Conservation (phyloP, 495 filamentous ascomycete genomes). For the Tuber aestivum region DNA sequence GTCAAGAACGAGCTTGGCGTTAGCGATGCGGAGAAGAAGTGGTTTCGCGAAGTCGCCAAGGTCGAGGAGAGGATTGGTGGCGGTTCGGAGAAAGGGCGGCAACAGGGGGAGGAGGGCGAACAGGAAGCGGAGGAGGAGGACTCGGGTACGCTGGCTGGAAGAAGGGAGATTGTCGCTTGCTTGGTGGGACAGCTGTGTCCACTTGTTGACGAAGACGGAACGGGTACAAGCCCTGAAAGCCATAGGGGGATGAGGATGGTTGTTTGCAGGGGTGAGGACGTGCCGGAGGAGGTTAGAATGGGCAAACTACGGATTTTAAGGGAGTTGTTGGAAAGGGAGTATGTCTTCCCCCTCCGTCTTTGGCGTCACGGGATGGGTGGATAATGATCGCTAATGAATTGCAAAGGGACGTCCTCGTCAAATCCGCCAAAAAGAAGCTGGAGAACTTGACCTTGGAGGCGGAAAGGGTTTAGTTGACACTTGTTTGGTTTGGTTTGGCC, state of each 20-base stretch:
- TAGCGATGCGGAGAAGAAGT: conserved; percentile 38
- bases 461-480: conserved; percentile 21
- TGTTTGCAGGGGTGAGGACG: conserved; percentile 16
- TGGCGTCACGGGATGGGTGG: neutral
- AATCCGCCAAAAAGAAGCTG: conserved; percentile 39
- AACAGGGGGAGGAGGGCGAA: conserved; percentile 23
- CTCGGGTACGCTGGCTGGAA: neutral
- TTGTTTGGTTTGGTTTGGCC: neutral
- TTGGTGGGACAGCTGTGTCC: neutral
- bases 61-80: conserved; percentile 28
- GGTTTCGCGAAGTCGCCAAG: conserved; percentile 33
- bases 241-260: conserved; percentile 12
- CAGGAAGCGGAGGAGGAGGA: conserved; percentile 14
- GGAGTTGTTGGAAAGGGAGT: conserved; percentile 38
- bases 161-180: neutral
- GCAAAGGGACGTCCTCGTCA: conserved; percentile 34
- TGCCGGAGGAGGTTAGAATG: conserved; percentile 35
- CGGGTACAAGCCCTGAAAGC: neutral
- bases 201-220: neutral
- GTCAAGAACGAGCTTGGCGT: conserved; percentile 32
- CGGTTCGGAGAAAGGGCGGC: conserved; percentile 12
- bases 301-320: conserved; percentile 33
- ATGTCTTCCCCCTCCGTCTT: conserved; percentile 18
- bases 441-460: conserved; percentile 28
- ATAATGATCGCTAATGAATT: conserved; percentile 17